Conservation (phyloP, 1,284 basidiomycete genomes). For the Moniliophthora roreri region DNA sequence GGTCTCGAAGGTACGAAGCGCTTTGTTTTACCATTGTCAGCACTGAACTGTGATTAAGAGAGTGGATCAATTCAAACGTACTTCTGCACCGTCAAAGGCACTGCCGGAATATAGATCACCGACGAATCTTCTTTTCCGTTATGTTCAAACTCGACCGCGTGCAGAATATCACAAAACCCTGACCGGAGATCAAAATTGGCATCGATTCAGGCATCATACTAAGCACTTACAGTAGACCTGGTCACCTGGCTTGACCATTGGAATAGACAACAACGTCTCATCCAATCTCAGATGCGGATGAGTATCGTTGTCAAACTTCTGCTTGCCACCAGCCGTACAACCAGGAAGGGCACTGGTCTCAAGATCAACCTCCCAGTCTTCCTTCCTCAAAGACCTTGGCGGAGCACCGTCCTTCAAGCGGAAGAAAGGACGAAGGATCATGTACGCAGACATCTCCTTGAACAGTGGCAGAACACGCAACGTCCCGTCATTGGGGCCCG, state of each 20-base stretch:
- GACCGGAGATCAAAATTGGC: neutral
- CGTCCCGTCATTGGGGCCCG: conserved; percentile 61
- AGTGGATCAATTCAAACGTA: conserved; percentile 23
- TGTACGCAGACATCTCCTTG: conserved; percentile 48
- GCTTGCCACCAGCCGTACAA: conserved; percentile 56
- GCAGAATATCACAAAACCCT: conserved; percentile 68
- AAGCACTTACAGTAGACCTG: conserved; percentile 64
- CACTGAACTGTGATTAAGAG: neutral
- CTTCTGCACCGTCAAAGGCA: conserved; percentile 59
- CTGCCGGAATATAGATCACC: conserved; percentile 80
- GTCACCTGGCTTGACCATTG: conserved; percentile 67
- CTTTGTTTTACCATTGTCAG: neutral
- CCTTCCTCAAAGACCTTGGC: conserved; percentile 16
- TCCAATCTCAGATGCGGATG: conserved; percentile 73
- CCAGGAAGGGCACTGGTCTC: conserved; percentile 63
- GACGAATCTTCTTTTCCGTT: conserved; percentile 64
- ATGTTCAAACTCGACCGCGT: conserved; percentile 70
- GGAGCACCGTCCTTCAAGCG: neutral
- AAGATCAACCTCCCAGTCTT: conserved; percentile 66
- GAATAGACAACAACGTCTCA: conserved; percentile 52
- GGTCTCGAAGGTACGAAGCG: conserved; percentile 11
- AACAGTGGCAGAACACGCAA: conserved; percentile 12
- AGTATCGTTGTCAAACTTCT: conserved; percentile 59
- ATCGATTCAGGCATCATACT: neutral
- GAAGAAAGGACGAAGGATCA: conserved; percentile 56